Evolutionary conservation across 1,284 basidiomycete genomes (phyloP).

Genomic region (Tylopilus sp.): DNA sequence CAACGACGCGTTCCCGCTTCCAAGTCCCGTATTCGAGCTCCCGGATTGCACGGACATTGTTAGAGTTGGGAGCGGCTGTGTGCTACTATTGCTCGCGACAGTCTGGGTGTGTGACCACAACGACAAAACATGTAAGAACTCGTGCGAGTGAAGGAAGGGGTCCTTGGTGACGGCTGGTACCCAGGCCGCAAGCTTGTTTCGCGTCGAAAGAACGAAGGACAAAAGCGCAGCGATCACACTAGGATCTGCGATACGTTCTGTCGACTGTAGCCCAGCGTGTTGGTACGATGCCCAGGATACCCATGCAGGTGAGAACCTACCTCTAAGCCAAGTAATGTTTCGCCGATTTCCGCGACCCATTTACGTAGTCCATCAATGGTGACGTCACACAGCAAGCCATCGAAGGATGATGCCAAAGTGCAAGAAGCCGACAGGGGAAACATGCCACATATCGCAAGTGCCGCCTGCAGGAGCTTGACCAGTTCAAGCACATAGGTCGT

Average conservation of each 20-base stretch:
- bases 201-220: conserved; percentile 58
- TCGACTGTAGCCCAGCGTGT: conserved; percentile 44
- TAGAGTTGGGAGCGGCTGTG: conserved; percentile 6
- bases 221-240: conserved; percentile 63
- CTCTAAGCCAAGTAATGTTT: conserved; percentile 57
- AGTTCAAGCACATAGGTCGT: conserved; percentile 62
- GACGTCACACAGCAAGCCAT: conserved; percentile 72
- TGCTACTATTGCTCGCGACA: conserved; percentile 9
- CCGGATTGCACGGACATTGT: conserved; percentile 13
- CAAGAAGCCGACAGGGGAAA: conserved; percentile 36
- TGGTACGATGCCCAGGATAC: conserved; percentile 1
- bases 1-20: conserved; percentile 6
- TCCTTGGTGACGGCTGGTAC: conserved; percentile 60
- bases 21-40: conserved; percentile 11
- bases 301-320: conserved; percentile 35
- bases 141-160: conserved; percentile 65
- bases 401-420: conserved; percentile 33
- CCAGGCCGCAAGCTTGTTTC: conserved; percentile 57
- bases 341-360: conserved; percentile 65
- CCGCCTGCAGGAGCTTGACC: conserved; percentile 66
- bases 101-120: conserved; percentile 29
- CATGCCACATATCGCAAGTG: conserved; percentile 65
- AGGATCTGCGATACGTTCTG: conserved; percentile 70
- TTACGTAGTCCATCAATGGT: conserved; percentile 64
- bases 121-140: conserved; percentile 46